Percentiles rank a stretch among this genome's conserved stretches.
phyloP scores from a whole-genome alignment of 345 rosid genomes.

The Arabidopsis arenosa region DNA sequence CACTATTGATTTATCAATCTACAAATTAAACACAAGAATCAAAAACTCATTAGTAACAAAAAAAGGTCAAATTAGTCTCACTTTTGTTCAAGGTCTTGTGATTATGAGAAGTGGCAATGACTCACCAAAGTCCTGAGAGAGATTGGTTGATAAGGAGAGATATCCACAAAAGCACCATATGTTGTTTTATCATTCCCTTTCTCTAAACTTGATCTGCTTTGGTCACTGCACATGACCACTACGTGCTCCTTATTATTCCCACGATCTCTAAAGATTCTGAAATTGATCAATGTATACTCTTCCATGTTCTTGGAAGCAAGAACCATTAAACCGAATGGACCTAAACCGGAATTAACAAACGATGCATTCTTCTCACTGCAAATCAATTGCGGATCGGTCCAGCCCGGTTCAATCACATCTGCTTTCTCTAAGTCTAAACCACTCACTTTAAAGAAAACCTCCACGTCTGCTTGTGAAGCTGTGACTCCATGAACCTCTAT shows the following conservation, averaged over 20 bases:
- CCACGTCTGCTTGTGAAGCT: slow-evolving; percentile 74
- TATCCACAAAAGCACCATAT: slow-evolving; percentile 65
- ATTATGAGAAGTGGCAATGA: slow-evolving; percentile 12
- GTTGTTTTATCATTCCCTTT: slow-evolving; percentile 48
- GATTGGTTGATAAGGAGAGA: slow-evolving; percentile 52
- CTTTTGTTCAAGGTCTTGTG: neutral
- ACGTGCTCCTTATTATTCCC: slow-evolving; percentile 40
- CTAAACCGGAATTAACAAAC: slow-evolving; percentile 51
- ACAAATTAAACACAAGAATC: neutral
- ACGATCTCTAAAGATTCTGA: slow-evolving; percentile 59
- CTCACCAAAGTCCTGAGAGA: slow-evolving; percentile 72
- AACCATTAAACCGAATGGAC: slow-evolving; percentile 71
- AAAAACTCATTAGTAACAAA: neutral
- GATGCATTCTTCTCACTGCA: slow-evolving; percentile 56
- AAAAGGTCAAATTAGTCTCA: neutral
- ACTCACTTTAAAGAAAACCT: slow-evolving; percentile 53
- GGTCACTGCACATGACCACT: slow-evolving; percentile 77
- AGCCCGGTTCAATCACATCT: slow-evolving; percentile 58
- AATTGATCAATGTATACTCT: slow-evolving; percentile 68
- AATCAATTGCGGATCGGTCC: slow-evolving; percentile 58
- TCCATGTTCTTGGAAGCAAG: slow-evolving; percentile 55
- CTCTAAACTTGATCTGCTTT: slow-evolving; percentile 61
- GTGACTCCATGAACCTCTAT: slow-evolving; percentile 57
- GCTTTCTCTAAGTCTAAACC: slow-evolving; percentile 53
- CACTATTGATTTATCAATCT: slow-evolving; percentile 80